A percentile compares a stretch with the other conserved stretches of the same genome.
Evolutionary conservation across 345 rosid species (phyloP).

Genomic region (Streptanthus diversifolius): DNA sequence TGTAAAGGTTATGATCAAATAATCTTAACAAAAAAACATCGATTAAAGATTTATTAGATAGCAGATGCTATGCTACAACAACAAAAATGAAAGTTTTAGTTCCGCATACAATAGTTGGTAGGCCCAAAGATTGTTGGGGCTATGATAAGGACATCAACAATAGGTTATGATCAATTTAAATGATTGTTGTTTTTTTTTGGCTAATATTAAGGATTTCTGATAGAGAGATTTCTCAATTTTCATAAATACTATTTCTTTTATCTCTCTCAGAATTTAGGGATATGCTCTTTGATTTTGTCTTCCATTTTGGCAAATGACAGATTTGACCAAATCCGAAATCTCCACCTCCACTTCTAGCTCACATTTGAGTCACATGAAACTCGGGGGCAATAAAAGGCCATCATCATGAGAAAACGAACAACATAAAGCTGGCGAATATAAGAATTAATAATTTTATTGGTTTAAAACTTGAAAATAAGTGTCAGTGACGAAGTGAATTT

Average conservation of each 20-base stretch:
- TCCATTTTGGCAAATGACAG: conserved; percentile 15
- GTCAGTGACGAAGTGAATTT: neutral
- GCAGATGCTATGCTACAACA: neutral
- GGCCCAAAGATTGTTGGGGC: too few species aligned
- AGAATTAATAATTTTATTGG: neutral
- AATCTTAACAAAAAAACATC: neutral
- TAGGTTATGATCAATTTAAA: too few species aligned
- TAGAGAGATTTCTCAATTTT: neutral
- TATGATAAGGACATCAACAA: too few species aligned
- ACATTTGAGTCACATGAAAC: conserved; percentile 20
- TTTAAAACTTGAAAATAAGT: neutral
- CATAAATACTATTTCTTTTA: neutral
- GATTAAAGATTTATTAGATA: neutral
- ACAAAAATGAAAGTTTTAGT: neutral
- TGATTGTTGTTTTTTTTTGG: too few species aligned
- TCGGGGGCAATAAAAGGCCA: neutral
- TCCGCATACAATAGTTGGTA: neutral
- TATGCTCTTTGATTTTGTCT: conserved; percentile 24
- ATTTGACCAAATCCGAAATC: conserved; percentile 24
- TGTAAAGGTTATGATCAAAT: neutral
- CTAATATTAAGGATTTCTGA: neutral
- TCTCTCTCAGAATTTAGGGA: neutral
- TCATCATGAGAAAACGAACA: conserved; percentile 20
- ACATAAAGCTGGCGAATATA: neutral
- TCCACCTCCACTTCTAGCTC: conserved; percentile 2